These are phyloP conservation scores for Candida awuae DNA, from an alignment of 805 yeast species.

Conservation along the genomic window DNA sequence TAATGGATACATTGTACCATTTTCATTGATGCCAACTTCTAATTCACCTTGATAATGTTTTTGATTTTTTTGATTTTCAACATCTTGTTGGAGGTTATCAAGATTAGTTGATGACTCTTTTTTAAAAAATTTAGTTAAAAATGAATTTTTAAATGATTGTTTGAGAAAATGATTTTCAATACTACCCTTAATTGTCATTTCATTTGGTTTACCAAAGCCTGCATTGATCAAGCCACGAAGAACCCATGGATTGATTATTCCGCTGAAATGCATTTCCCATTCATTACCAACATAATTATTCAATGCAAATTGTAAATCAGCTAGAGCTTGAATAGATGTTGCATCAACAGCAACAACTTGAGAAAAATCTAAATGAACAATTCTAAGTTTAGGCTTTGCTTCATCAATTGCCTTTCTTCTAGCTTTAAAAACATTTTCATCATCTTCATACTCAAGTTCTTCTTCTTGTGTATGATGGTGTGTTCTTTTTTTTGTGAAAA, in stretches of 20 bases:
- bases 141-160: slow-evolving; percentile 1
- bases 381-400: slow-evolving; percentile 49
- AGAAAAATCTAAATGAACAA: slow-evolving; percentile 76
- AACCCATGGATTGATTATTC: slow-evolving; percentile 81
- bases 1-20: slow-evolving; percentile 34
- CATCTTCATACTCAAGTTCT: neutral
- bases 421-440: slow-evolving; percentile 11
- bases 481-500: slow-evolving; percentile 2
- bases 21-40: slow-evolving; percentile 17
- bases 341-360: slow-evolving; percentile 69
- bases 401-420: slow-evolving; percentile 19
- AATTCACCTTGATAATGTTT: slow-evolving; percentile 10
- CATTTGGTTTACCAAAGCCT: slow-evolving; percentile 54
- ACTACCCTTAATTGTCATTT: neutral
- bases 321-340: slow-evolving; percentile 69
- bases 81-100: slow-evolving; percentile 3
- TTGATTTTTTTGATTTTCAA: neutral
- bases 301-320: slow-evolving; percentile 66
- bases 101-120: neutral
- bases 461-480: neutral
- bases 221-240: slow-evolving; percentile 64
- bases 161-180: slow-evolving; percentile 7
- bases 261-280: slow-evolving; percentile 85
- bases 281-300: slow-evolving; percentile 70
- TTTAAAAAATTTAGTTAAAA: neutral